phyloP scores from a whole-genome alignment of 768 basidiomycete species.

The Lentinula edodes region DNA sequence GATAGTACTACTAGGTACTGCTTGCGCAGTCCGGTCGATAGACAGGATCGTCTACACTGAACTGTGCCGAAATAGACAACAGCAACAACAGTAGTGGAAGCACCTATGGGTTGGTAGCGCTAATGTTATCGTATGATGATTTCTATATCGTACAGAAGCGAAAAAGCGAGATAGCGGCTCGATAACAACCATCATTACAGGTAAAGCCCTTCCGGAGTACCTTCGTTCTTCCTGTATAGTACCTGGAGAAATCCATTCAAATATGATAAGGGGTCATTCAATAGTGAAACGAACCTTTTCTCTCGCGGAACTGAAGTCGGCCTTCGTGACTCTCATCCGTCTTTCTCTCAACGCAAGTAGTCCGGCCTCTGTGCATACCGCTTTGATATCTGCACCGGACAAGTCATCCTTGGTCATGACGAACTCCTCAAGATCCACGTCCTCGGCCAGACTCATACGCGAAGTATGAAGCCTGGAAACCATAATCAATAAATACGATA shows the following conservation, averaged over 20 bases:
- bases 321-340: constrained; percentile 90
- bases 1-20: too few relatives aligned
- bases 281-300: constrained; percentile 66
- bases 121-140: too few relatives aligned
- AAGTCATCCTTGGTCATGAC: constrained; percentile 94
- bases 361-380: constrained; percentile 98
- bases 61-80: too few relatives aligned
- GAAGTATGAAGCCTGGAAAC: constrained; percentile 75
- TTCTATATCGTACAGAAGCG: too few relatives aligned
- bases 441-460: constrained; percentile 83
- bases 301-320: constrained; percentile 83
- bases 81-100: too few relatives aligned
- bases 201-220: constrained; percentile 86
- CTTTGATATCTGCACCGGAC: constrained; percentile 98
- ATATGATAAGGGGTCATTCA: background rate
- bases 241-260: constrained; percentile 37
- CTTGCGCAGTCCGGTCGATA: too few relatives aligned
- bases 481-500: background rate
- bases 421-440: constrained; percentile 94
- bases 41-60: too few relatives aligned
- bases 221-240: constrained; percentile 96
- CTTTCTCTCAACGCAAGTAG: constrained; percentile 90
- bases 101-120: too few relatives aligned
- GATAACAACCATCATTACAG: constrained; percentile 36
- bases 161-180: background rate